A percentile compares a stretch with the other conserved stretches of the same genome.
Evolutionary conservation across 2,329 filamentous ascomycete species (phyloP).

Genomic region (Fusarium nurragi): DNA sequence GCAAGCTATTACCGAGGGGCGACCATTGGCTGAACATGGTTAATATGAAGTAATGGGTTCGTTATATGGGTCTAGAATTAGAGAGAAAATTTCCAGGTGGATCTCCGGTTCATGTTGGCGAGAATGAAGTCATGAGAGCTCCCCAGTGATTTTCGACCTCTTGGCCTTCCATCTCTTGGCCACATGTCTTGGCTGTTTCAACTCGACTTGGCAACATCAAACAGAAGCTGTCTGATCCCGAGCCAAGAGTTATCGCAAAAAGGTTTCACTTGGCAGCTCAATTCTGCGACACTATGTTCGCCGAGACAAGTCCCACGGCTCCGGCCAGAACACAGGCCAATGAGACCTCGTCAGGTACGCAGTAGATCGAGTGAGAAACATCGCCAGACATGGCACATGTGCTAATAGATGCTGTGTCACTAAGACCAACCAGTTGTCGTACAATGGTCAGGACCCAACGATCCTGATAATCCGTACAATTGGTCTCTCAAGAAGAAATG

Average conservation of each 20-base stretch:
- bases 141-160: not conserved
- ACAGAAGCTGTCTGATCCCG: not conserved
- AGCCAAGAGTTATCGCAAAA: not conserved
- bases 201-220: conserved; percentile 14
- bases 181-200: not conserved
- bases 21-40: not conserved
- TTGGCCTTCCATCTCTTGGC: not conserved
- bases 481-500: conserved; percentile 28
- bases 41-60: conserved; percentile 6
- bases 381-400: fast-evolving
- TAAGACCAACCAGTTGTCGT: conserved; percentile 8
- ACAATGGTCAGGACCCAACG: conserved; percentile 12
- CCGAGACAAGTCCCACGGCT: not conserved
- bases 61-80: conserved; percentile 11
- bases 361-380: not conserved
- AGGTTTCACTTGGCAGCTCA: too few species aligned
- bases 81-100: conserved; percentile 2
- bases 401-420: not conserved
- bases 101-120: not conserved
- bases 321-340: not conserved
- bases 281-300: not conserved
- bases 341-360: not conserved
- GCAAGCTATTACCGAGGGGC: not conserved
- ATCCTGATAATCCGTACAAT: conserved; percentile 23
- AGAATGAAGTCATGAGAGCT: conserved; percentile 14